Conservation (phyloP, 768 basidiomycete genomes). For the Tylopilus sp. region DNA sequence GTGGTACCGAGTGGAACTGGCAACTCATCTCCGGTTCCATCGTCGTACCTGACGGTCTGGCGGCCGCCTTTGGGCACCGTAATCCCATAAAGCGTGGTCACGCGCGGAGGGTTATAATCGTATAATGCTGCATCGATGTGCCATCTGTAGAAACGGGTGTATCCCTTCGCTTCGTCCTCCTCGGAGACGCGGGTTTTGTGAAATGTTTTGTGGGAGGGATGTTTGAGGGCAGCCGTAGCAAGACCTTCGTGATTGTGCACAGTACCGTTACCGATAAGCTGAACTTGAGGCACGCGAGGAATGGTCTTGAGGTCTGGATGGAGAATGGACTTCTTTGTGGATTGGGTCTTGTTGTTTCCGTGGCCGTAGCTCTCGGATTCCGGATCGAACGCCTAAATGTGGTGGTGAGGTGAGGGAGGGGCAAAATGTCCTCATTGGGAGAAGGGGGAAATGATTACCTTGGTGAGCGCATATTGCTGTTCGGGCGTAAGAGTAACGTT, state of each 20-base stretch:
- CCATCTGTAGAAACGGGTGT: constrained; percentile 89
- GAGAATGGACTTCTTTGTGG: constrained; percentile 73
- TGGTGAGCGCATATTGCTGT: constrained; percentile 81
- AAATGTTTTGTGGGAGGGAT: constrained; percentile 83
- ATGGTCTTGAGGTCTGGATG: constrained; percentile 91
- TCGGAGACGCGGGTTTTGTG: constrained; percentile 74
- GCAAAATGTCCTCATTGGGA: neutral
- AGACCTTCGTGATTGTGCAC: constrained; percentile 81
- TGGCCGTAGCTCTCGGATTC: constrained; percentile 67
- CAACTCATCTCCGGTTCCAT: constrained; percentile 82
- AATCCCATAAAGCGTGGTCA: constrained; percentile 82
- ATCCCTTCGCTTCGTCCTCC: constrained; percentile 73
- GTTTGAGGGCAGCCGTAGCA: constrained; percentile 73
- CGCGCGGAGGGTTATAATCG: constrained; percentile 72
- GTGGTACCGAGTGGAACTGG: constrained; percentile 84
- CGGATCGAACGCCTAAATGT: constrained; percentile 73
- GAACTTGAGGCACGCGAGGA: constrained; percentile 83
- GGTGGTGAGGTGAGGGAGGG: constrained; percentile 2
- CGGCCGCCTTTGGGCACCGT: constrained; percentile 59
- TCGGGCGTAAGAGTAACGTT: constrained; percentile 67
- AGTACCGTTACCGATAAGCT: constrained; percentile 86
- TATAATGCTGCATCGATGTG: constrained; percentile 89
- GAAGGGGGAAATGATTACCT: constrained; percentile 43
- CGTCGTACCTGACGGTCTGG: constrained; percentile 76
- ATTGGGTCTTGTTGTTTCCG: constrained; percentile 82